phyloP scores from a whole-genome alignment of 176 grass and related monocot species.

The Tillandsia fasciculata region DNA sequence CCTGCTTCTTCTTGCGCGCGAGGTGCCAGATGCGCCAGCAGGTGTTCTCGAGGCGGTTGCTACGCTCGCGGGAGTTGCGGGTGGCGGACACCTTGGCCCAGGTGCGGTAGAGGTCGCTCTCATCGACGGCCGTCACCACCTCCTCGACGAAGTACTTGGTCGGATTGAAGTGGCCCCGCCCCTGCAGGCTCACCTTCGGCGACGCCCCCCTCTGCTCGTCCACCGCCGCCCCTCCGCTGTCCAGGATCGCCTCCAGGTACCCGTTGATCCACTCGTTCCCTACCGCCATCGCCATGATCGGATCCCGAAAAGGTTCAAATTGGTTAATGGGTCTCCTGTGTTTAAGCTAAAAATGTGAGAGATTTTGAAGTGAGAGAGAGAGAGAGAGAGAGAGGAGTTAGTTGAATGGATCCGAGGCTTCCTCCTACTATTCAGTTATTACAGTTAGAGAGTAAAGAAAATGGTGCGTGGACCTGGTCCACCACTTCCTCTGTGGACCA shows the following conservation, averaged over 20 bases:
- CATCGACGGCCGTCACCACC: slow-evolving; percentile 69
- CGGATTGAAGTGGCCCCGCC: slow-evolving; percentile 58
- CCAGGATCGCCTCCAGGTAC: slow-evolving; percentile 25
- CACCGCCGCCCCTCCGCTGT: slow-evolving; percentile 2
- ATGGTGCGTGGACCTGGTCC: too few relatives aligned
- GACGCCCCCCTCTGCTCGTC: slow-evolving; percentile 44
- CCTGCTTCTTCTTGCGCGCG: slow-evolving; percentile 81
- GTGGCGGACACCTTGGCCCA: slow-evolving; percentile 57
- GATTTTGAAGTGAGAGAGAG: too few relatives aligned
- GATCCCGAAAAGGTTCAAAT: too few relatives aligned
- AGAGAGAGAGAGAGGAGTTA: too few relatives aligned
- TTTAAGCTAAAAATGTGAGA: too few relatives aligned
- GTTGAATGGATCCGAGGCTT: too few relatives aligned
- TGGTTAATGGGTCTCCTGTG: too few relatives aligned
- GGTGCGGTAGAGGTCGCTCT: slow-evolving; percentile 68
- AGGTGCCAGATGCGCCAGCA: slow-evolving; percentile 92
- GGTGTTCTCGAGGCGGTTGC: slow-evolving; percentile 75
- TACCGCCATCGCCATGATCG: slow-evolving; percentile 4
- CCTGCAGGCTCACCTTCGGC: slow-evolving; percentile 35
- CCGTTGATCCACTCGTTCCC: slow-evolving; percentile 86
- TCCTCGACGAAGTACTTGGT: slow-evolving; percentile 77
- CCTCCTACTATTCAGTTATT: too few relatives aligned
- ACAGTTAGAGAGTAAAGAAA: too few relatives aligned
- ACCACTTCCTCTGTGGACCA: too few relatives aligned
- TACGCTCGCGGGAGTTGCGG: slow-evolving; percentile 53